Percentiles rank a stretch among this genome's conserved stretches.
phyloP scores from a whole-genome alignment of 2,329 filamentous ascomycete genomes.

The Alternaria sp. region DNA sequence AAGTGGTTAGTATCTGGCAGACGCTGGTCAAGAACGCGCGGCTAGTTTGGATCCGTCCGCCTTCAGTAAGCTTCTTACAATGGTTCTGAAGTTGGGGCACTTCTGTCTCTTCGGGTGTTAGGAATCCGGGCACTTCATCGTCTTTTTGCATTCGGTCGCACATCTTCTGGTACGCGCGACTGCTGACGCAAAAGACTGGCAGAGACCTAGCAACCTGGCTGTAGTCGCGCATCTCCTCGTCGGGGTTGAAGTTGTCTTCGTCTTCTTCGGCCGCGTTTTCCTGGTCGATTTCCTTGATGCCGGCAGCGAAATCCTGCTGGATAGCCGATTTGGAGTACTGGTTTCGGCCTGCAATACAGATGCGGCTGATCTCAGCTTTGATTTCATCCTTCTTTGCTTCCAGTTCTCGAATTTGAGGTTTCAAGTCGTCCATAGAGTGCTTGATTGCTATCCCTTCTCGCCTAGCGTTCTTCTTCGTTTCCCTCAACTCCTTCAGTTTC shows the following conservation, averaged over 20 bases:
- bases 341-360: slow-evolving; percentile 64
- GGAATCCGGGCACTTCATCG: slow-evolving; percentile 60
- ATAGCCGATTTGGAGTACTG: slow-evolving; percentile 62
- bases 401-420: slow-evolving; percentile 33
- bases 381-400: slow-evolving; percentile 40
- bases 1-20: slow-evolving; percentile 59
- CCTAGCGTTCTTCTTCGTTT: slow-evolving; percentile 52
- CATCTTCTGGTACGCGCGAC: slow-evolving; percentile 68
- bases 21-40: slow-evolving; percentile 61
- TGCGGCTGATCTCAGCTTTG: slow-evolving; percentile 43
- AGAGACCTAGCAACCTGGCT: slow-evolving; percentile 61
- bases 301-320: slow-evolving; percentile 64
- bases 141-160: slow-evolving; percentile 62
- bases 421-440: slow-evolving; percentile 40
- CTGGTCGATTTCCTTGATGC: slow-evolving; percentile 66
- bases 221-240: slow-evolving; percentile 64
- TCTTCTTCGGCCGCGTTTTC: slow-evolving; percentile 62
- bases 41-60: slow-evolving; percentile 53
- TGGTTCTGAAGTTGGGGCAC: slow-evolving; percentile 64
- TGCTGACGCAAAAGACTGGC: slow-evolving; percentile 70
- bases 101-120: slow-evolving; percentile 61
- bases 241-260: slow-evolving; percentile 62
- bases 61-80: slow-evolving; percentile 64
- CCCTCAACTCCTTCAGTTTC: slow-evolving; percentile 54
- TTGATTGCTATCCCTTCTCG: slow-evolving; percentile 36